Percentiles rank a stretch among this genome's conserved stretches.
phyloP scores from a whole-genome alignment of 139 green algal genomes.

The Trebouxia sp. region DNA sequence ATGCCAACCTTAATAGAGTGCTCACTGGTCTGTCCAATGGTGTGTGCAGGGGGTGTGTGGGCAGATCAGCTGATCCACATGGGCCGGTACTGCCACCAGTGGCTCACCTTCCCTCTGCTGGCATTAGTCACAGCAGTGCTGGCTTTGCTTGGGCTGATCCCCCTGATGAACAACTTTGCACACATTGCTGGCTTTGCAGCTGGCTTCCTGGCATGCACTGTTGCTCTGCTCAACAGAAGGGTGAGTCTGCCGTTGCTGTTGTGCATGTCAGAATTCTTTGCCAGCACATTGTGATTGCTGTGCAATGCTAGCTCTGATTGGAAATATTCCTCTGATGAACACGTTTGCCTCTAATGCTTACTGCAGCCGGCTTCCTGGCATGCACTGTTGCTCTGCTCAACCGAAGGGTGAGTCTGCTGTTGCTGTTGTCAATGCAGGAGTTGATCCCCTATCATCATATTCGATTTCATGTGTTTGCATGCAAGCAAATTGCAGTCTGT shows the following conservation, averaged over 20 bases:
- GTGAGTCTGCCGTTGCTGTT: not conserved
- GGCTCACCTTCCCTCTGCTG: constrained; percentile 33
- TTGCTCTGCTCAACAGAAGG: constrained; percentile 21
- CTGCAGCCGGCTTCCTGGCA: not conserved
- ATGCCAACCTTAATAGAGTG: too few species aligned
- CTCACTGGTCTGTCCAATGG: too few species aligned
- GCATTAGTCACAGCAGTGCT: constrained; percentile 33
- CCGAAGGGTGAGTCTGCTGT: not conserved
- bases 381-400: constrained; percentile 5
- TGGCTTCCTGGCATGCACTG: not conserved
- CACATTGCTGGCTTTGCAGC: constrained; percentile 14
- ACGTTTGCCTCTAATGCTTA: constrained; percentile 11
- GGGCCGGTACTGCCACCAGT: constrained; percentile 14
- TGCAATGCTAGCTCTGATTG: constrained; percentile 33
- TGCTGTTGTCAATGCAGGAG: not conserved
- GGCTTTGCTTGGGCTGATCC: constrained; percentile 37
- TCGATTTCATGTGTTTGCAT: too few species aligned
- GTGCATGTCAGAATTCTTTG: not conserved
- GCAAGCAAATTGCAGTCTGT: too few species aligned
- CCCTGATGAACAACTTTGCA: constrained; percentile 40
- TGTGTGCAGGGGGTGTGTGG: constrained; percentile 33
- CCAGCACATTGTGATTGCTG: too few species aligned
- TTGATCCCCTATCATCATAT: too few species aligned
- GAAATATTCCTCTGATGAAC: constrained; percentile 47
- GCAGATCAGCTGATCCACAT: constrained; percentile 46